These are phyloP conservation scores for Tubosaeta brunneosetosa DNA, from an alignment of 768 basidiomycete genomes.

Conservation along the genomic window DNA sequence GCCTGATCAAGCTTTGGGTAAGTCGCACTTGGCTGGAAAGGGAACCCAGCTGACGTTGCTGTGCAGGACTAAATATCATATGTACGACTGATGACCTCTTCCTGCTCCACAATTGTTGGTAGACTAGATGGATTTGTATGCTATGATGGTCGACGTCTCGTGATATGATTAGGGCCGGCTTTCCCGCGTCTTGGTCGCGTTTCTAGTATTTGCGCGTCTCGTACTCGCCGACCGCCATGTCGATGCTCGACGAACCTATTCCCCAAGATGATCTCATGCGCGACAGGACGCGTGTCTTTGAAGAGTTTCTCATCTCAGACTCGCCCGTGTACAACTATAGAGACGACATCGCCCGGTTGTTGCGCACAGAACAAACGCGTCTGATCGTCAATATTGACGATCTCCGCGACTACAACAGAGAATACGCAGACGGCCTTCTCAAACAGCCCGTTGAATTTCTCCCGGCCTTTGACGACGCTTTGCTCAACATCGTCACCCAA, in stretches of 20 bases:
- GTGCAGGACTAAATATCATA: constrained; percentile 28
- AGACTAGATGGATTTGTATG: too few species aligned
- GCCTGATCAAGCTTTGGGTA: constrained; percentile 96
- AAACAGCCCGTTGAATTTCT: constrained; percentile 84
- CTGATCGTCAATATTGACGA: constrained; percentile 96
- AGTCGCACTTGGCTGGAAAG: constrained; percentile 24
- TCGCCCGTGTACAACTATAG: constrained; percentile 73
- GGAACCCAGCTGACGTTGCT: constrained; percentile 2
- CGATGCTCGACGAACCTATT: constrained; percentile 49
- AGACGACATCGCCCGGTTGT: constrained; percentile 78
- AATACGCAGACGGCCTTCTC: constrained; percentile 82
- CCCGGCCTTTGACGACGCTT: constrained; percentile 85
- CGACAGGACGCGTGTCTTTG: constrained; percentile 74
- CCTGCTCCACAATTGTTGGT: too few species aligned
- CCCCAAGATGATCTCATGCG: constrained; percentile 67
- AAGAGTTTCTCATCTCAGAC: constrained; percentile 75
- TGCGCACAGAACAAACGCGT: constrained; percentile 77
- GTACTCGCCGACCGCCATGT: constrained; percentile 21
- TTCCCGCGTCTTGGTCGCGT: constrained; percentile 20
- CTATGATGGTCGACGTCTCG: not conserved
- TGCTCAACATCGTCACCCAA: constrained; percentile 66
- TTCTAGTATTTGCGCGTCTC: not conserved
- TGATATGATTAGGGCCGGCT: constrained; percentile 31
- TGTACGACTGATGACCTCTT: too few species aligned
- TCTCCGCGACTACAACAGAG: constrained; percentile 86